Evolutionary conservation across 192 early-diverging fungal genomes (phyloP).

Genomic region (Chytriomyces hyalinus): DNA sequence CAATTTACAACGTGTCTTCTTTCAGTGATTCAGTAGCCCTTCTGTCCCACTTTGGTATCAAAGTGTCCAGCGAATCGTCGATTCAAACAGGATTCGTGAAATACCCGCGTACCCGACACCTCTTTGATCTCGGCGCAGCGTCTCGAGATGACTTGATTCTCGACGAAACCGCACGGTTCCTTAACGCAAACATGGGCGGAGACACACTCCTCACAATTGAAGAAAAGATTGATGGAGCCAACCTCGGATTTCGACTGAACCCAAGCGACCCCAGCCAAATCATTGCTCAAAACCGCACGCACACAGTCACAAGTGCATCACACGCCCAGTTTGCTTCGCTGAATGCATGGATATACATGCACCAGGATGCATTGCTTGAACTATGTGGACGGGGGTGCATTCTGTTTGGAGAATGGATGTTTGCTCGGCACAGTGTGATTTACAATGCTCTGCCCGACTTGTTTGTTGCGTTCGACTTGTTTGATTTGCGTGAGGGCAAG

Average conservation of each 20-base stretch:
- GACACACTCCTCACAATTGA: slow-evolving; percentile 34
- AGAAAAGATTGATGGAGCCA: slow-evolving; percentile 61
- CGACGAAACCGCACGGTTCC: slow-evolving; percentile 23
- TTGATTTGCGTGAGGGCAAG: slow-evolving; percentile 27
- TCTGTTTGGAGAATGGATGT: slow-evolving; percentile 58
- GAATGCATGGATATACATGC: slow-evolving; percentile 36
- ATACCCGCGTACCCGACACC: slow-evolving; percentile 55
- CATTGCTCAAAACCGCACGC: slow-evolving; percentile 50
- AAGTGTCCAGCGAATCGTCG: not conserved
- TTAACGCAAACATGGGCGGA: not conserved
- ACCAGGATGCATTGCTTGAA: slow-evolving; percentile 27
- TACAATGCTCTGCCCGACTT: slow-evolving; percentile 42
- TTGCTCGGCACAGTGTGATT: slow-evolving; percentile 43
- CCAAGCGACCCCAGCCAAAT: slow-evolving; percentile 18
- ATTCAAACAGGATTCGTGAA: slow-evolving; percentile 39
- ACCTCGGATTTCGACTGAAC: slow-evolving; percentile 50
- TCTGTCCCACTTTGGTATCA: slow-evolving; percentile 40
- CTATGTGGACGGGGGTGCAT: slow-evolving; percentile 31
- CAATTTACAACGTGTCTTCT: slow-evolving; percentile 33
- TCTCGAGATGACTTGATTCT: slow-evolving; percentile 53
- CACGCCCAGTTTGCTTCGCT: slow-evolving; percentile 47
- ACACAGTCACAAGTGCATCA: slow-evolving; percentile 38
- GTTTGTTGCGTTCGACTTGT: slow-evolving; percentile 54
- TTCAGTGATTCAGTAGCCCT: slow-evolving; percentile 36
- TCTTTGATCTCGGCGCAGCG: slow-evolving; percentile 44